These are phyloP conservation scores for Pulicaria dysenterica DNA, from an alignment of 129 eudicot genomes.

Conservation along the genomic window DNA sequence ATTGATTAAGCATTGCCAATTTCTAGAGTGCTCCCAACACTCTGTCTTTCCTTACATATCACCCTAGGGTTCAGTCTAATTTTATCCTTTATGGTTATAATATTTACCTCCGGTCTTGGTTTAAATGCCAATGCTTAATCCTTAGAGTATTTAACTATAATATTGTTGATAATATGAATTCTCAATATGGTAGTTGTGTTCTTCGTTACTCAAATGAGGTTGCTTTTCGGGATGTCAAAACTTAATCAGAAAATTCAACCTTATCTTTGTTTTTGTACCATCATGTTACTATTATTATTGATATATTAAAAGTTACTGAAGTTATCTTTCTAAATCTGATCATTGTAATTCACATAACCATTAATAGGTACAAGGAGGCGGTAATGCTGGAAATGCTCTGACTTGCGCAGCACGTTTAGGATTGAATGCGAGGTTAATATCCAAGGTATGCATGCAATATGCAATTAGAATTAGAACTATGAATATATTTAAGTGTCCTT, in stretches of 20 bases:
- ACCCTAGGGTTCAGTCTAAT: background rate
- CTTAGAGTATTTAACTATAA: background rate
- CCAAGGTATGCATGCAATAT: conserved; percentile 63
- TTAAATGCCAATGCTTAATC: background rate
- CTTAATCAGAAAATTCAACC: background rate
- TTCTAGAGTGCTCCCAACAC: background rate
- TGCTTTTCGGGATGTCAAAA: conserved; percentile 21
- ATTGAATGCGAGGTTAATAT: conserved; percentile 72
- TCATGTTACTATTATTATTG: conserved; percentile 1
- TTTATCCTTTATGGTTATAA: background rate
- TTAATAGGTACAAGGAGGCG: conserved; percentile 92
- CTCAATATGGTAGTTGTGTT: conserved; percentile 7
- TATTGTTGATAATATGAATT: conserved; percentile 9
- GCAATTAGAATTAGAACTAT: conserved; percentile 8
- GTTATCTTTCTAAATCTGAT: background rate
- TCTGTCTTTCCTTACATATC: background rate
- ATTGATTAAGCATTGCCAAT: background rate
- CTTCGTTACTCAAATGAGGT: conserved; percentile 9
- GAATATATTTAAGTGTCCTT: background rate
- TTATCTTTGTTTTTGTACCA: conserved; percentile 4
- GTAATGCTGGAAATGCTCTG: conserved; percentile 93
- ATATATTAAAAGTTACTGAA: background rate
- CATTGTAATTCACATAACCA: conserved; percentile 1
- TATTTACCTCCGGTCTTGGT: background rate
- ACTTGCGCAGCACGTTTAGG: conserved; percentile 96